Evolutionary conservation across 2,329 filamentous ascomycete genomes (phyloP), one percentile per base, ranked within the genome.

Genomic region (Diaporthe citriasiana): DNA sequence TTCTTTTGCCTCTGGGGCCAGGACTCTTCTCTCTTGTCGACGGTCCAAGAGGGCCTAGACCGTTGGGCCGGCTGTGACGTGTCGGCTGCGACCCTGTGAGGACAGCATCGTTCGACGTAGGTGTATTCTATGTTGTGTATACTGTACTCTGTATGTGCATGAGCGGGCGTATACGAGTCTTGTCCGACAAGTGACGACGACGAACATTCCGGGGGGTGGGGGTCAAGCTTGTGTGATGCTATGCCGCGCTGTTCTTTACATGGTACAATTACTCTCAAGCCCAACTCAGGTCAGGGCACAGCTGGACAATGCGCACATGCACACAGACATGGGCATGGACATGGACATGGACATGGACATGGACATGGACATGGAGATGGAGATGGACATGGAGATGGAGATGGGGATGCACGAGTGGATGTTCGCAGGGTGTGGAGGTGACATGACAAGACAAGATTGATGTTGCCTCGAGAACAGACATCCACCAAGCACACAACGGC

Each of bases 11-110:
- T 19, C 45, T 13, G 10, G 63, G 33, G 47, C 45, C 47, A 53
- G 63, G 63, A 47, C 63, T 30, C 27, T 50, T 35, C 42, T 25
- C 60, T 63, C 25, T 25, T 15, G 45, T 66, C 30, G 30, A 68
- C 22, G 47, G 63, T 51, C 63, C 47, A 51, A 27, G 33, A 53
- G 47, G 63, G 63, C 22, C 63, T 68, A 68, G 63, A 68, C 45
- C 63, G 63, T 53, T 40, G 63, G 63, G 63, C 63, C 47, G 63
- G 47, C 47, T 68, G 63, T 51, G 63, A 53, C 63, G 33, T 68
- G 47, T 68, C 63, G 63, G 63, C 47, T 68, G 47, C 63, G 47
- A 68, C 63, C 47, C 63, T 68, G 47, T 19, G 47, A 68, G 30
- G 33, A 38, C 47, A 53, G 47, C 33, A 40, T 40, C 47, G 40